Conservation (phyloP, 768 basidiomycete genomes). For the Suillus plorans region DNA sequence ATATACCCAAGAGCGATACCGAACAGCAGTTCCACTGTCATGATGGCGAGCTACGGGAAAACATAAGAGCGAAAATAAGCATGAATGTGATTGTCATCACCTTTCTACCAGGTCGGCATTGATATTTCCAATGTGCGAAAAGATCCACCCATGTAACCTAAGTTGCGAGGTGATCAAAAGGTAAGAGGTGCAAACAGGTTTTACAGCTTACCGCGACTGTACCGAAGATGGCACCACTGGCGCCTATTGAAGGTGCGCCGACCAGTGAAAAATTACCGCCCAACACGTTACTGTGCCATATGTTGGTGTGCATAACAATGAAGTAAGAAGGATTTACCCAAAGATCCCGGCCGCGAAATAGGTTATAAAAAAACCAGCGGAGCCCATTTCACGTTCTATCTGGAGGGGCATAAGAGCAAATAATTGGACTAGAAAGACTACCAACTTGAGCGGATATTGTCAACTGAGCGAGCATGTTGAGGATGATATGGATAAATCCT, state of each 20-base stretch:
- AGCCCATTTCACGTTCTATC: slow-evolving; percentile 93
- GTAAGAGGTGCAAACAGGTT: not conserved
- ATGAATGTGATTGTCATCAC: slow-evolving; percentile 36
- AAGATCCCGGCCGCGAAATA: slow-evolving; percentile 94
- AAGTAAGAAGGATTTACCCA: slow-evolving; percentile 50
- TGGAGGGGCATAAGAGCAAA: slow-evolving; percentile 29
- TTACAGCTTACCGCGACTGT: slow-evolving; percentile 62
- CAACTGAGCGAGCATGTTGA: slow-evolving; percentile 91
- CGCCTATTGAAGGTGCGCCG: slow-evolving; percentile 86
- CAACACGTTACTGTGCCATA: slow-evolving; percentile 63
- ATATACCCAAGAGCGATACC: slow-evolving; percentile 85
- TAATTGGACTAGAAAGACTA: not conserved
- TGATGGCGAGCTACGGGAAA: slow-evolving; percentile 63
- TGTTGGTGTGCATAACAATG: slow-evolving; percentile 4
- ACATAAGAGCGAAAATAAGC: not conserved
- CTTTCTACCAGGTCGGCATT: slow-evolving; percentile 78
- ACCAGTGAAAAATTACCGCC: slow-evolving; percentile 93
- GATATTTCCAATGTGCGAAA: slow-evolving; percentile 89
- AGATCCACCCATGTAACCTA: slow-evolving; percentile 86
- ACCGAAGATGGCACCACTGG: slow-evolving; percentile 91
- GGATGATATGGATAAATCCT: slow-evolving; percentile 86
- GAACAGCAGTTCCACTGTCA: slow-evolving; percentile 84
- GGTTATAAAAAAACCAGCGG: slow-evolving; percentile 76
- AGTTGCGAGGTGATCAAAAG: not conserved
- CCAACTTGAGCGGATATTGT: slow-evolving; percentile 73